Evolutionary conservation across 805 yeast species (phyloP).

Genomic region (Candida insectorum): DNA sequence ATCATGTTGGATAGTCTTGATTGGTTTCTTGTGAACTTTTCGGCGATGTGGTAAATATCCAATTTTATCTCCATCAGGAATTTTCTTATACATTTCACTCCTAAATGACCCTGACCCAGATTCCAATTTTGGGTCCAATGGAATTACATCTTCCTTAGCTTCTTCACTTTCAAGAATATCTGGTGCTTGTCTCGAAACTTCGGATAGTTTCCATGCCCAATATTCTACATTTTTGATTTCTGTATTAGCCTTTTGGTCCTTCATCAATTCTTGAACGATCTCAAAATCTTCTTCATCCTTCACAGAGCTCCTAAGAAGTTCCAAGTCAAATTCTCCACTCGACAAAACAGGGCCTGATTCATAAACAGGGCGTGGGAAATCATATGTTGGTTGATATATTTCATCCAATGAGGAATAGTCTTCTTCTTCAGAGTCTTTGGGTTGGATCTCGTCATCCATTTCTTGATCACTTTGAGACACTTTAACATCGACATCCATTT

Average conservation of each 20-base stretch:
- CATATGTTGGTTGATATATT: constrained; percentile 51
- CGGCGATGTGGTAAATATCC: constrained; percentile 83
- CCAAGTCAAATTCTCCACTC: constrained; percentile 36
- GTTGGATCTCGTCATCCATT: constrained; percentile 10
- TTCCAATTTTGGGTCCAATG: constrained; percentile 29
- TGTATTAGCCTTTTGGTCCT: constrained; percentile 13
- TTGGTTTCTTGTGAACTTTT: constrained; percentile 61
- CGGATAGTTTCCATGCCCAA: constrained; percentile 66
- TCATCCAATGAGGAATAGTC: constrained; percentile 28
- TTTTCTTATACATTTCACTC: constrained; percentile 70
- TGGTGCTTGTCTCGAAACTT: constrained; percentile 16
- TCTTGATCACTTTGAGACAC: constrained; percentile 21
- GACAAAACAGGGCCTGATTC: constrained; percentile 27
- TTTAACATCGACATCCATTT: constrained; percentile 11
- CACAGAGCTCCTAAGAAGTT: constrained; percentile 48
- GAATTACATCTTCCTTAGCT: constrained; percentile 16
- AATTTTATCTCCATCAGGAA: constrained; percentile 67
- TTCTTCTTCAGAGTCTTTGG: constrained; percentile 16
- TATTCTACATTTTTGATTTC: constrained; percentile 40
- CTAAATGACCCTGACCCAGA: constrained; percentile 59
- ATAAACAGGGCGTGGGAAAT: constrained; percentile 54
- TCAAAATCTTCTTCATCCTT: constrained; percentile 74
- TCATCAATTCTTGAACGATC: constrained; percentile 47
- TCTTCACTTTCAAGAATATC: constrained; percentile 23
- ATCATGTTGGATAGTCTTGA: constrained; percentile 68